Evolutionary conservation across 2,329 filamentous ascomycete species (phyloP).

Genomic region (Sporothrix pseudoabietina): DNA sequence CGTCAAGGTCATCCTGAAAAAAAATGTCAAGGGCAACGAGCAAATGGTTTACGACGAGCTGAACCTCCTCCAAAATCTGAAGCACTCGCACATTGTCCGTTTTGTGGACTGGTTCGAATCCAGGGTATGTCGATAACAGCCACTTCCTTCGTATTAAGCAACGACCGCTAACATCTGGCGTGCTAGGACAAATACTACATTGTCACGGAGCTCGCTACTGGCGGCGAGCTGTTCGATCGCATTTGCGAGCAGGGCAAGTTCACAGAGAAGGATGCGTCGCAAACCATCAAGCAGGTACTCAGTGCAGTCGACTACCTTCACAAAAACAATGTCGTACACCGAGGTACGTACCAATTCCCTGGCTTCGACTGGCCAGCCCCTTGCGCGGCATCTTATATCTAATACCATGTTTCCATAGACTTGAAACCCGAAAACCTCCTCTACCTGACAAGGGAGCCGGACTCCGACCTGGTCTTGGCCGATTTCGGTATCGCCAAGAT

Average conservation of each 20-base stretch:
- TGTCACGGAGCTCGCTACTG: constrained; percentile 92
- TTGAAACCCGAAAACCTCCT: constrained; percentile 97
- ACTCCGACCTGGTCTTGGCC: constrained; percentile 88
- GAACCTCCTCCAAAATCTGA: constrained; percentile 84
- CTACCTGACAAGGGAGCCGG: constrained; percentile 75
- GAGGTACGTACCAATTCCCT: constrained; percentile 59
- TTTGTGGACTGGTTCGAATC: constrained; percentile 99
- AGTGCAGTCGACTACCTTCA: constrained; percentile 94
- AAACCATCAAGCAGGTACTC: constrained; percentile 92
- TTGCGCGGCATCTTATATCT: neutral
- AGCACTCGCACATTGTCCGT: constrained; percentile 93
- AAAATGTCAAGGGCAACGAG: constrained; percentile 98
- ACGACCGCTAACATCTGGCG: neutral
- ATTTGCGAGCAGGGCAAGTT: constrained; percentile 98
- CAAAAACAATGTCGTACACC: constrained; percentile 90
- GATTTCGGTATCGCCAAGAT: constrained; percentile 99
- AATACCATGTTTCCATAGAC: constrained; percentile 56
- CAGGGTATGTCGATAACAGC: constrained; percentile 61
- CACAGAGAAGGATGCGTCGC: constrained; percentile 95
- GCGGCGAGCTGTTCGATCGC: constrained; percentile 94
- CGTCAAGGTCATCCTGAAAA: constrained; percentile 98
- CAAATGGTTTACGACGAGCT: constrained; percentile 98
- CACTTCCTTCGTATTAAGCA: neutral
- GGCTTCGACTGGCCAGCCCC: neutral
- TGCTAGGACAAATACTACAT: constrained; percentile 98